Evolutionary conservation across 805 yeast genomes (phyloP).

Genomic region (Grigorovia jiainica): DNA sequence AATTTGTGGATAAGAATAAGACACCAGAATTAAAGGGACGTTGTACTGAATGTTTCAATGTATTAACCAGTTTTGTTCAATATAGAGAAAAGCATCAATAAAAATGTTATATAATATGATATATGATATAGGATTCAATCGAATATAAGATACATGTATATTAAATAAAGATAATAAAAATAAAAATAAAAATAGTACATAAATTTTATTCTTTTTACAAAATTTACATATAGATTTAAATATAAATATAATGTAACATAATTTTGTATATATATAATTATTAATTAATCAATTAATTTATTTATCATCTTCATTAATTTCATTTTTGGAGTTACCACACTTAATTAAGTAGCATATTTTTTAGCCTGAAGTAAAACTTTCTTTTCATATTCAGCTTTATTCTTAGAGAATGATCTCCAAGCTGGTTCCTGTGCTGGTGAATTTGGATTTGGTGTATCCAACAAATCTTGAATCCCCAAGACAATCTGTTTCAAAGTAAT

Average conservation of each 20-base stretch:
- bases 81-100: slow-evolving; percentile 42
- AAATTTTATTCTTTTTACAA: background rate
- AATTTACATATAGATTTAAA: background rate
- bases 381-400: slow-evolving; percentile 58
- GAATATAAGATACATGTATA: background rate
- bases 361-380: slow-evolving; percentile 76
- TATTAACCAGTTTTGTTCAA: slow-evolving; percentile 64
- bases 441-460: slow-evolving; percentile 83
- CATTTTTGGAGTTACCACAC: background rate
- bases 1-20: slow-evolving; percentile 58
- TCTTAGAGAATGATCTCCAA: slow-evolving; percentile 73
- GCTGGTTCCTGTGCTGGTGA: slow-evolving; percentile 99
- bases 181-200: background rate
- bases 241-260: background rate
- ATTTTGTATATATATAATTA: background rate
- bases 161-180: background rate
- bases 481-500: slow-evolving; percentile 83
- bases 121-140: background rate
- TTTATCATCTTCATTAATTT: background rate
- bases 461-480: slow-evolving; percentile 83
- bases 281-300: too few relatives aligned
- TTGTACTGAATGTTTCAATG: slow-evolving; percentile 58
- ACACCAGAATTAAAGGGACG: slow-evolving; percentile 45
- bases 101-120: background rate
- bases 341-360: slow-evolving; percentile 42